phyloP scores from a whole-genome alignment of 225 moss, liverwort and hornwort genomes.

The Thuidium tamariscinum region DNA sequence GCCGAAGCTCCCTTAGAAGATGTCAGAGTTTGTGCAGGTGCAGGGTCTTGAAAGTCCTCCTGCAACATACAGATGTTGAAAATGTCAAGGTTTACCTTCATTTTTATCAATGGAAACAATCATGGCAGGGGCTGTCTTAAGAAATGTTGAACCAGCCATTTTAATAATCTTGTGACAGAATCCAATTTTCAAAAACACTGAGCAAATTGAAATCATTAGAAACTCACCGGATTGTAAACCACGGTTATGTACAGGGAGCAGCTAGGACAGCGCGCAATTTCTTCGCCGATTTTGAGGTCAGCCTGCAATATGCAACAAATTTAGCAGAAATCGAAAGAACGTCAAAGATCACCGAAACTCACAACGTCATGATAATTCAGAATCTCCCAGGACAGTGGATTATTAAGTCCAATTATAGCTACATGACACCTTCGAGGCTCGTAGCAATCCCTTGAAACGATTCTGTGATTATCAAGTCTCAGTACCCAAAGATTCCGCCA shows the following conservation, averaged over 20 bases:
- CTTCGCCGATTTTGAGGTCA: slow-evolving; percentile 66
- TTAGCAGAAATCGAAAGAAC: not conserved
- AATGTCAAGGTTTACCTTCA: not conserved
- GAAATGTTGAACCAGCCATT: not conserved
- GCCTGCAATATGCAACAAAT: slow-evolving; percentile 28
- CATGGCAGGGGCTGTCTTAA: too few species aligned
- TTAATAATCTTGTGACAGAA: not conserved
- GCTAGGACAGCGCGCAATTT: slow-evolving; percentile 93
- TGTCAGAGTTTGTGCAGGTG: slow-evolving; percentile 11
- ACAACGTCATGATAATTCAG: not conserved
- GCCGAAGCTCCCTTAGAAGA: slow-evolving; percentile 5
- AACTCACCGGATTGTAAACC: slow-evolving; percentile 72
- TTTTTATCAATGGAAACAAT: not conserved
- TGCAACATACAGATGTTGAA: not conserved
- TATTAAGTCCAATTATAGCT: not conserved
- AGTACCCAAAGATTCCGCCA: not conserved
- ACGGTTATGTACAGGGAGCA: slow-evolving; percentile 90
- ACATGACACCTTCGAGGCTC: not conserved
- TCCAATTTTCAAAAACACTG: not conserved
- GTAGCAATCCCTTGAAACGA: not conserved
- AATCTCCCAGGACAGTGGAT: not conserved
- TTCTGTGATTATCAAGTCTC: not conserved
- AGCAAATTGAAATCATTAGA: not conserved
- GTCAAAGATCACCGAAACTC: not conserved
- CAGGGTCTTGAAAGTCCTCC: slow-evolving; percentile 32